Percentiles rank a stretch among this genome's conserved stretches.
These are phyloP conservation scores for Fagus crenata DNA, from an alignment of 306 rosid species.

Conservation along the genomic window DNA sequence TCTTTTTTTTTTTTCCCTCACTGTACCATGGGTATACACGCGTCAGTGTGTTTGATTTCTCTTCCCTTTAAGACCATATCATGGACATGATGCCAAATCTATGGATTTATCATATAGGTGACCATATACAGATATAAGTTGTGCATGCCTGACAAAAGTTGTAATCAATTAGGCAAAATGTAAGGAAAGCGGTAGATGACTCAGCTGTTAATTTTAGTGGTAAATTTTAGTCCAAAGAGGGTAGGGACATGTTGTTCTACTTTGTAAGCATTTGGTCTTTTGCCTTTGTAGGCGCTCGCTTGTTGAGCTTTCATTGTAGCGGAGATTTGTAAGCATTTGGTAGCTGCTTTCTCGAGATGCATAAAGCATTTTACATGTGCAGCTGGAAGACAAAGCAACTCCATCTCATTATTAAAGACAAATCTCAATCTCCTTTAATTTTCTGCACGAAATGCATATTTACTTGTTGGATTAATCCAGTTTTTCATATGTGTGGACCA, in stretches of 20 bases:
- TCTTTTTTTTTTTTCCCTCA: no score
- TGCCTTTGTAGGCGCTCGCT: conserved; percentile 37
- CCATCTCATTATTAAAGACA: not conserved
- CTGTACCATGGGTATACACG: no score
- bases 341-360: conserved; percentile 9
- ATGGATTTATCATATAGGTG: not conserved
- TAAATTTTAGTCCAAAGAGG: conserved; percentile 21
- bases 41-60: no score
- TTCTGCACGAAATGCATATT: not conserved
- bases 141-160: conserved; percentile 1
- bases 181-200: conserved; percentile 19
- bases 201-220: conserved; percentile 8
- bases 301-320: conserved; percentile 20
- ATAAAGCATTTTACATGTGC: conserved; percentile 14
- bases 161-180: conserved; percentile 7
- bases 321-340: conserved; percentile 24
- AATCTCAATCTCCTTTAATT: not conserved
- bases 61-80: no score
- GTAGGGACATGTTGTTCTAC: conserved; percentile 11
- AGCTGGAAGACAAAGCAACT: conserved; percentile 31
- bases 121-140: not conserved
- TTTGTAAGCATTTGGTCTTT: conserved; percentile 20
- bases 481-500: not conserved
- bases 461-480: not conserved
- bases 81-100: not conserved